A percentile compares a stretch with the other conserved stretches of the same genome.
Conservation (phyloP, 164 flowering plant species). For the Umbilicus rupestris region DNA sequence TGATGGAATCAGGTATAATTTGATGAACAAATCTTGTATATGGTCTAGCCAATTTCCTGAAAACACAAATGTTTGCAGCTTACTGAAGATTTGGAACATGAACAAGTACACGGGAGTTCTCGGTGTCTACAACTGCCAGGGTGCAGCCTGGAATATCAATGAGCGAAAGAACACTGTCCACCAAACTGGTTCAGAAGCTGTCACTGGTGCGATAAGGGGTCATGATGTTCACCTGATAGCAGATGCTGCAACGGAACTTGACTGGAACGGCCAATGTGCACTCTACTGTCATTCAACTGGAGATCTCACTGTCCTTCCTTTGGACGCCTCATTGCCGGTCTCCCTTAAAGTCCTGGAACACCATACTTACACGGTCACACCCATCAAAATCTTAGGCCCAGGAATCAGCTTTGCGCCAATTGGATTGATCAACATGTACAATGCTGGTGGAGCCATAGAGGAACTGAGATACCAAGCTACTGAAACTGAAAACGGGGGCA, state of each 20-base stretch:
- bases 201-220: constrained; percentile 44
- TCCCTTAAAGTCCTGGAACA: constrained; percentile 64
- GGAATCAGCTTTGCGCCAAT: constrained; percentile 65
- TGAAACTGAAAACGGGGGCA: constrained; percentile 17
- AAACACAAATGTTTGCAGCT: constrained; percentile 27
- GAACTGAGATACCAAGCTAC: constrained; percentile 30
- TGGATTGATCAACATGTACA: constrained; percentile 59
- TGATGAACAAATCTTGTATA: not conserved
- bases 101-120: constrained; percentile 85
- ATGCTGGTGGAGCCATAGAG: constrained; percentile 61
- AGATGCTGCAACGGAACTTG: constrained; percentile 35
- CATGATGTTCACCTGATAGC: constrained; percentile 63
- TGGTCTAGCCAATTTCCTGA: not conserved
- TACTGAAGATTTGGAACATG: constrained; percentile 98
- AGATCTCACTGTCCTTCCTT: constrained; percentile 37
- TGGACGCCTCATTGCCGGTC: constrained; percentile 43
- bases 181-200: constrained; percentile 33
- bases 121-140: constrained; percentile 95
- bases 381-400: constrained; percentile 42
- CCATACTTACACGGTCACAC: constrained; percentile 58
- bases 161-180: constrained; percentile 71
- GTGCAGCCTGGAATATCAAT: constrained; percentile 78
- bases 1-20: constrained; percentile 62
- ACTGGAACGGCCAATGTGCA: constrained; percentile 62
- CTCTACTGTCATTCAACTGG: constrained; percentile 41